Percentiles rank a stretch among this genome's conserved stretches.
Evolutionary conservation across 805 yeast species (phyloP).

Genomic region (Clavispora santaluciae): DNA sequence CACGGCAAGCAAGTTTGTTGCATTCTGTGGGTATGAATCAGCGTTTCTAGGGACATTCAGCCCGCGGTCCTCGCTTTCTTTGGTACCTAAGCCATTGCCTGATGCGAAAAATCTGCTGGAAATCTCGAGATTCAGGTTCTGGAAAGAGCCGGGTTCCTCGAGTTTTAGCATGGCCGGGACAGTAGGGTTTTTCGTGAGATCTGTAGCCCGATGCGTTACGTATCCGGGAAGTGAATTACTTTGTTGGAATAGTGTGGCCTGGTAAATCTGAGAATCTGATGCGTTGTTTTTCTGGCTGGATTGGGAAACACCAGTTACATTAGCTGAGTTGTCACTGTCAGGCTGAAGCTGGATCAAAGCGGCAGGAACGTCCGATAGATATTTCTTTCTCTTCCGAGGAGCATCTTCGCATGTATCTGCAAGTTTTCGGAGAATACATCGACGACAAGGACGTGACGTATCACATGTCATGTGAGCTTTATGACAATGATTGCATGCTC

Average conservation of each 20-base stretch:
- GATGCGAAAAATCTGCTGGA: neutral
- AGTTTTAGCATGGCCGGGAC: neutral
- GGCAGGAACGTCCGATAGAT: constrained; percentile 57
- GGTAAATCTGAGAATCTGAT: constrained; percentile 1
- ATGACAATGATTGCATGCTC: constrained; percentile 91
- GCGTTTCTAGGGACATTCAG: no score
- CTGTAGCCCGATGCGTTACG: neutral
- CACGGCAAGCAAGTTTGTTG: no score
- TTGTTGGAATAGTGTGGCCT: constrained; percentile 14
- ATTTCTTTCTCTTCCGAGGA: constrained; percentile 80
- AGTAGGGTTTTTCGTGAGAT: neutral
- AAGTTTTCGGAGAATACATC: constrained; percentile 71
- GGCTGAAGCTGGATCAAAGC: constrained; percentile 5
- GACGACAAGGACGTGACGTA: constrained; percentile 70
- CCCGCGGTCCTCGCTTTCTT: neutral
- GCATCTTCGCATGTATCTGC: constrained; percentile 79
- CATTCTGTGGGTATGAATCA: no score
- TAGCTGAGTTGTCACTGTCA: neutral
- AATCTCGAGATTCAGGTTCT: neutral
- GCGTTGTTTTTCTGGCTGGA: neutral
- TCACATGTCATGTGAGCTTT: constrained; percentile 92
- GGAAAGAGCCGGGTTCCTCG: neutral
- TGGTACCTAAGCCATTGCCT: neutral
- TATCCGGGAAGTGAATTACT: constrained; percentile 13
- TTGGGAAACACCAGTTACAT: neutral